Evolutionary conservation across 148 eudicot species (phyloP).

Genomic region (Spergularia marina): DNA sequence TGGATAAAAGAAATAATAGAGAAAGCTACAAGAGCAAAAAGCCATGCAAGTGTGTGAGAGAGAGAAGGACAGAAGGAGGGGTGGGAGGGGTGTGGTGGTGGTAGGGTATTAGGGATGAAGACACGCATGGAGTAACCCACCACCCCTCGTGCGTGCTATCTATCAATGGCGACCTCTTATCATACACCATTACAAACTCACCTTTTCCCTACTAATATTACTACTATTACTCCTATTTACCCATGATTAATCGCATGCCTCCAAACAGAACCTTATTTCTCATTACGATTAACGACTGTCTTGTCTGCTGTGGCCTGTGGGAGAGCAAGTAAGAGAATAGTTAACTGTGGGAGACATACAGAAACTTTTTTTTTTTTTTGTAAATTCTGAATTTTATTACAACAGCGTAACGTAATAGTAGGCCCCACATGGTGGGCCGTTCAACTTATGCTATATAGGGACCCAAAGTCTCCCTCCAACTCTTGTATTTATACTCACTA

Average conservation of each 20-base stretch:
- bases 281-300: conserved; percentile 46
- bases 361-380: background rate
- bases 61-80: conserved; percentile 23
- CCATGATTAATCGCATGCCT: conserved; percentile 64
- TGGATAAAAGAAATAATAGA: background rate
- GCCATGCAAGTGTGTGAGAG: conserved; percentile 20
- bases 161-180: conserved; percentile 32
- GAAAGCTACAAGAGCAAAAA: conserved; percentile 17
- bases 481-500: conserved; percentile 59
- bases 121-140: conserved; percentile 40
- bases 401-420: conserved; percentile 15
- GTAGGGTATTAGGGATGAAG: conserved; percentile 32
- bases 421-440: conserved; percentile 35
- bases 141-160: conserved; percentile 68
- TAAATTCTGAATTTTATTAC: too few species aligned
- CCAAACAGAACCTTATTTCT: conserved; percentile 44
- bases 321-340: conserved; percentile 9
- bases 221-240: conserved; percentile 24
- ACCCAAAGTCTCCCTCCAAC: conserved; percentile 17
- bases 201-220: background rate
- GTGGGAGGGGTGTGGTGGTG: background rate
- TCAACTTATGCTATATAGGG: conserved; percentile 18
- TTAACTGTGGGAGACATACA: conserved; percentile 52
- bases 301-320: conserved; percentile 11
- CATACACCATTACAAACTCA: conserved; percentile 15